These are phyloP conservation scores for Andrographis paniculata DNA, from an alignment of 305 asterid genomes.

Conservation along the genomic window DNA sequence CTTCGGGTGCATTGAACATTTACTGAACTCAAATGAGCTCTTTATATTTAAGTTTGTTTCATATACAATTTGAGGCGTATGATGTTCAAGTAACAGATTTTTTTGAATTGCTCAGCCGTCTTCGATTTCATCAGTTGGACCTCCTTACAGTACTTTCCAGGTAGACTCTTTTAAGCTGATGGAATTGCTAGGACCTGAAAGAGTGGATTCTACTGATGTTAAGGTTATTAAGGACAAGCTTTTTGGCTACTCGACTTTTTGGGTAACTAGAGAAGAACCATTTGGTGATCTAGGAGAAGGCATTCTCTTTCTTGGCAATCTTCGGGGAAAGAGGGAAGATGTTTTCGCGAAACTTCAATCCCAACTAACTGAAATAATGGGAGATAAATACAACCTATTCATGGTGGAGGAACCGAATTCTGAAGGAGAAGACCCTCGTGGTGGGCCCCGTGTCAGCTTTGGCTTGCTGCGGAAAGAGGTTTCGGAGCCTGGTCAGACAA, in stretches of 20 bases:
- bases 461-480: slow-evolving; percentile 89
- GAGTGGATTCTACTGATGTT: slow-evolving; percentile 76
- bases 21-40: background rate
- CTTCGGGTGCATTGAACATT: background rate
- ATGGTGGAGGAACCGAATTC: slow-evolving; percentile 98
- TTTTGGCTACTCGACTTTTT: slow-evolving; percentile 88
- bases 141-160: slow-evolving; percentile 69
- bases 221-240: slow-evolving; percentile 78
- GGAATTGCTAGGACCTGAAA: slow-evolving; percentile 94
- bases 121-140: slow-evolving; percentile 39
- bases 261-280: slow-evolving; percentile 90
- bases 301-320: slow-evolving; percentile 81
- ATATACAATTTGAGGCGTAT: slow-evolving; percentile 11
- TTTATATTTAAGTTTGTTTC: background rate
- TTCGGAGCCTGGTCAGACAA: slow-evolving; percentile 85
- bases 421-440: slow-evolving; percentile 85
- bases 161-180: slow-evolving; percentile 83
- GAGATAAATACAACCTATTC: slow-evolving; percentile 82
- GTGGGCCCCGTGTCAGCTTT: slow-evolving; percentile 97
- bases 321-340: slow-evolving; percentile 79
- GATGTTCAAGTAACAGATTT: slow-evolving; percentile 9
- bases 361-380: slow-evolving; percentile 66
- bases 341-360: slow-evolving; percentile 74
- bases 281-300: slow-evolving; percentile 94
- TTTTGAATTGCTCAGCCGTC: slow-evolving; percentile 40